Conservation (phyloP, 2,329 filamentous ascomycete species). For the Chrysoporthe austroafricana region DNA sequence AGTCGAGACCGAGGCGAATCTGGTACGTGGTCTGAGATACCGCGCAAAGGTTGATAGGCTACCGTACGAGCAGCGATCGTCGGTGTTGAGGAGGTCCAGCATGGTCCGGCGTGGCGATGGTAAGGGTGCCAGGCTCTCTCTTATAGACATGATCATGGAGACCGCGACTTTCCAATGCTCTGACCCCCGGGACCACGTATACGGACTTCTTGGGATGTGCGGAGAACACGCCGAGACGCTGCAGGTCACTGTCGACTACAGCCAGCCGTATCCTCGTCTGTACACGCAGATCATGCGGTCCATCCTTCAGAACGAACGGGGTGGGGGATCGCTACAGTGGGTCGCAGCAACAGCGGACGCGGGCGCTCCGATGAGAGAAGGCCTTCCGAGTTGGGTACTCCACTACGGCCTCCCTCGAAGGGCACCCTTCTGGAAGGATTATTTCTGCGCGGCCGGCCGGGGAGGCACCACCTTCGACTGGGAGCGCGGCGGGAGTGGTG, state of each 20-base stretch:
- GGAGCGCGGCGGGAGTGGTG: neutral
- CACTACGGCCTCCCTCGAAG: neutral
- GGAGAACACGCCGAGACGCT: neutral
- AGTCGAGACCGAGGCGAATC: neutral
- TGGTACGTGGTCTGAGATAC: neutral
- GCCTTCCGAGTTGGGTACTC: neutral
- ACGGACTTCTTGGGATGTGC: constrained; percentile 29
- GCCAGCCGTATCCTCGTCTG: neutral
- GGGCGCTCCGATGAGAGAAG: neutral
- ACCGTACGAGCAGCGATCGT: neutral
- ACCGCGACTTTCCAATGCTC: constrained; percentile 20
- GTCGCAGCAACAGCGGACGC: neutral
- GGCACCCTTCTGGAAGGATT: neutral
- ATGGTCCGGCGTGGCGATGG: neutral
- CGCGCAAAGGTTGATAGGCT: neutral
- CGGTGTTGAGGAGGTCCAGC: neutral
- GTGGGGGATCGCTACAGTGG: neutral
- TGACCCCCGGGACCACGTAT: constrained; percentile 31
- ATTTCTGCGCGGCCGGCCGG: neutral
- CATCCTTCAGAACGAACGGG: neutral
- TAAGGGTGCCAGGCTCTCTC: neutral
- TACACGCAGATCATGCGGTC: neutral
- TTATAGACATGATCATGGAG: constrained; percentile 26
- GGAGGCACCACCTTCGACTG: neutral
- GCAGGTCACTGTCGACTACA: neutral